Conservation (phyloP, 306 rosid species). For the Vigna angularis region DNA sequence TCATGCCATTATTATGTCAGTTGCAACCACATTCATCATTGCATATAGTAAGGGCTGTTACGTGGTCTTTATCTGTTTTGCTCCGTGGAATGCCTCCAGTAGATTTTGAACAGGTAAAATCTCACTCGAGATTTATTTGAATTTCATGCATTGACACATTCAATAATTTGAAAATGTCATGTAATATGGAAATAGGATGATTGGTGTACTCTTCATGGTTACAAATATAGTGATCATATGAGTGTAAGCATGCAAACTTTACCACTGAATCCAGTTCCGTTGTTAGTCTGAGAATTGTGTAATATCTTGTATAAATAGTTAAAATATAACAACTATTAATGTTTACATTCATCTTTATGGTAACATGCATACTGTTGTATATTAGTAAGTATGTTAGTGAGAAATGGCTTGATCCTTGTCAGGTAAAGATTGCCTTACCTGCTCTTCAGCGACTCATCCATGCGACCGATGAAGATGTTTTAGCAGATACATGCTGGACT, state of each 20-base stretch:
- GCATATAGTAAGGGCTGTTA: constrained; percentile 56
- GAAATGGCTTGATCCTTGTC: constrained; percentile 33
- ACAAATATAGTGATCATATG: too few relatives aligned
- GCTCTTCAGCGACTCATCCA: constrained; percentile 58
- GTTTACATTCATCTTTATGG: background rate
- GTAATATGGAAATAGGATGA: too few relatives aligned
- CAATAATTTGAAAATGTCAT: too few relatives aligned
- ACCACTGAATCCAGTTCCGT: too few relatives aligned
- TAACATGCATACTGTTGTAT: background rate
- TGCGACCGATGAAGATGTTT: constrained; percentile 65
- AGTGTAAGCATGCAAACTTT: too few relatives aligned
- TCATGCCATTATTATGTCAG: constrained; percentile 57
- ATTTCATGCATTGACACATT: background rate
- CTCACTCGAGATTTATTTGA: background rate
- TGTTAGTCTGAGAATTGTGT: too few relatives aligned
- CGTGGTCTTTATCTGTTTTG: constrained; percentile 73
- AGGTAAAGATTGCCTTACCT: constrained; percentile 76
- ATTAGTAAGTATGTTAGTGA: background rate
- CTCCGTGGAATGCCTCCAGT: constrained; percentile 69
- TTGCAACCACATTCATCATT: background rate
- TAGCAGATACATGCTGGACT: constrained; percentile 75
- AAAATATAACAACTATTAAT: background rate
- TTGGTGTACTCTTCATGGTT: too few relatives aligned
- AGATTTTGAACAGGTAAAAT: constrained; percentile 60
- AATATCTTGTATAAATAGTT: too few relatives aligned